Percentiles rank a stretch among this genome's conserved stretches.
phyloP scores from a whole-genome alignment of 1,139 yeast species.

The Blastobotrys proliferans region DNA sequence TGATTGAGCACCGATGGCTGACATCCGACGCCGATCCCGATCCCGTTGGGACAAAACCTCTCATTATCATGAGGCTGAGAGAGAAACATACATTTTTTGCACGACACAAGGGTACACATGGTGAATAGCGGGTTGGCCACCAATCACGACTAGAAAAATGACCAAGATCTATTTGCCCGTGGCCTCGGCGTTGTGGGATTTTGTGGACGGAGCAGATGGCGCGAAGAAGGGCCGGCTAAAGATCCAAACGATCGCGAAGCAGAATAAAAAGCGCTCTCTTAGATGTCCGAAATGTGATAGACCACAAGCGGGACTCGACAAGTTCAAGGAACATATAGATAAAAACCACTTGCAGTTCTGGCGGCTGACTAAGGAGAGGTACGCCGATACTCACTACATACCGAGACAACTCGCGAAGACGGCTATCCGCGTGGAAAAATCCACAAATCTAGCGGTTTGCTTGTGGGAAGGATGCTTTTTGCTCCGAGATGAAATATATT shows the following conservation, averaged over 20 bases:
- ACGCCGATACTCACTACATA: background rate
- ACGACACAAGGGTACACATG: too few relatives aligned
- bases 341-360: constrained; percentile 1
- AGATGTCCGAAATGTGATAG: background rate
- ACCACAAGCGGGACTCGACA: background rate
- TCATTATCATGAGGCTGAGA: too few relatives aligned
- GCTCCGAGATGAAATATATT: background rate
- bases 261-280: background rate
- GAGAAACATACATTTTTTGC: too few relatives aligned
- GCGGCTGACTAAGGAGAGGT: background rate
- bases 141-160: background rate
- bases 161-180: background rate
- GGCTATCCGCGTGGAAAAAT: constrained; percentile 6
- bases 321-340: background rate
- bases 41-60: too few relatives aligned
- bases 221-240: background rate
- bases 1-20: too few relatives aligned
- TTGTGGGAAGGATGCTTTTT: constrained; percentile 5
- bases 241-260: background rate
- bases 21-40: too few relatives aligned
- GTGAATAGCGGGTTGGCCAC: too few relatives aligned
- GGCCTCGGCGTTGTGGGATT: background rate
- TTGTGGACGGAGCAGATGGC: background rate
- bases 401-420: constrained; percentile 1
- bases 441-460: constrained; percentile 3